Base-by-base conservation (phyloP, 352 stramenopile genomes). In the Globisporangium radiosum region DNA sequence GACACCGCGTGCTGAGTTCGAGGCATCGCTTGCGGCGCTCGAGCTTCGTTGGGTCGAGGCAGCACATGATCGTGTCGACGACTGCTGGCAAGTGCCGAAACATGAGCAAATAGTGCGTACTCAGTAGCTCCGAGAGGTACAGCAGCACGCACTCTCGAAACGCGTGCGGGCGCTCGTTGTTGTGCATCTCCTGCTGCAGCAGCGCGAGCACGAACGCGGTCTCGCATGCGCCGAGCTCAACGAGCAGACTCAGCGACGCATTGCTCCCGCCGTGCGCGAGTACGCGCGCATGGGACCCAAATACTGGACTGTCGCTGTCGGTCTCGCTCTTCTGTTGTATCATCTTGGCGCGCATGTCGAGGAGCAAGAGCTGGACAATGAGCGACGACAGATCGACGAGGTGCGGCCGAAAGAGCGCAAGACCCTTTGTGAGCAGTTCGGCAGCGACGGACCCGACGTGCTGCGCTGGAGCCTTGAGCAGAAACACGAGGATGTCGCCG, bases 41-140 rank as follows among this genome's bases (percentile, higher is more conserved):
- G 9, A 78, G 82, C 54, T 96, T 94, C 7, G 81, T 92, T 15
- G 87, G 87, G 19, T 96, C 87, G 15, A 96, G 60, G 50, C 85
- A 88, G 37, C 77, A 77, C 77, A 96, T 90, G 60, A 95, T 73
- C 0, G 83, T 93, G 56, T 94, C 85, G n/a, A 95, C 73, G 3
- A 94, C 83, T 0, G 82, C 81, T 0, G 85, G 79, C 0, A 96
- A 60, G 44, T 96, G 85, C 0, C 86, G 80, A 48, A 87, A 90
- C 82, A 96, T 85, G 45, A 92, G 71, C 54, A 93, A 47, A 51
- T 90, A 92, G 59, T 93, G 82, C 14, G 76, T 85, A 59, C 90
- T 92, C 47, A 96, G 75, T 25, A 92, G 71, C 63, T 92, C 82
- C 15, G 81, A 92, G 52, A 94, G 66, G 59, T 85, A 92, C 17